Percentiles rank a stretch among this genome's conserved stretches.
These are phyloP conservation scores for Solanum arcanum DNA, from an alignment of 257 asterid species.

Conservation along the genomic window DNA sequence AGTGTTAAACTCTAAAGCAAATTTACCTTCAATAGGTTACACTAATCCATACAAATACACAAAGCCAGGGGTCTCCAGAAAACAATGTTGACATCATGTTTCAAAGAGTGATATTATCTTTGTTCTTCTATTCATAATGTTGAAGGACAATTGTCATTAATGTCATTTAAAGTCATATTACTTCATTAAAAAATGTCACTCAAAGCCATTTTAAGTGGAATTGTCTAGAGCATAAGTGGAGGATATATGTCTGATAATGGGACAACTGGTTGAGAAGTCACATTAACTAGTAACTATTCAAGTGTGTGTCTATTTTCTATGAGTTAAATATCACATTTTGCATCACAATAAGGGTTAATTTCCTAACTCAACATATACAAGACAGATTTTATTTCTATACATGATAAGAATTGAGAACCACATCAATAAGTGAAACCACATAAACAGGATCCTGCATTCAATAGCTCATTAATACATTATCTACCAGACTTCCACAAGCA, in stretches of 20 bases:
- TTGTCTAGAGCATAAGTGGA: not conserved
- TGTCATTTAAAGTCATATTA: not conserved
- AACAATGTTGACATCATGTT: not conserved
- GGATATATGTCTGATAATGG: not conserved
- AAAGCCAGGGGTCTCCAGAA: not conserved
- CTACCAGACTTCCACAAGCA: not conserved
- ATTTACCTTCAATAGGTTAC: not conserved
- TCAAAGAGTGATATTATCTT: not conserved
- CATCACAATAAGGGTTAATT: not conserved
- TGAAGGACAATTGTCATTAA: not conserved
- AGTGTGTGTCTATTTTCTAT: not conserved
- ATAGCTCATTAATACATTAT: not conserved
- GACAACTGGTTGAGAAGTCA: not conserved
- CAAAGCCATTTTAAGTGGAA: not conserved
- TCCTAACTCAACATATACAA: not conserved
- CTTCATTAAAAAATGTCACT: not conserved
- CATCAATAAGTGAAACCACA: not conserved
- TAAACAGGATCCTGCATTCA: not conserved
- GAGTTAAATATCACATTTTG: not conserved
- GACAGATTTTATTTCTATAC: not conserved
- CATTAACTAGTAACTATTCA: not conserved
- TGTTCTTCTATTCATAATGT: not conserved
- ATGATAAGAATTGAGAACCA: not conserved
- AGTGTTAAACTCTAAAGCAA: not conserved
- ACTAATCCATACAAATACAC: not conserved